These are phyloP conservation scores for Lasiodiplodia sp. DNA, from an alignment of 2,329 filamentous ascomycete species.

Conservation along the genomic window DNA sequence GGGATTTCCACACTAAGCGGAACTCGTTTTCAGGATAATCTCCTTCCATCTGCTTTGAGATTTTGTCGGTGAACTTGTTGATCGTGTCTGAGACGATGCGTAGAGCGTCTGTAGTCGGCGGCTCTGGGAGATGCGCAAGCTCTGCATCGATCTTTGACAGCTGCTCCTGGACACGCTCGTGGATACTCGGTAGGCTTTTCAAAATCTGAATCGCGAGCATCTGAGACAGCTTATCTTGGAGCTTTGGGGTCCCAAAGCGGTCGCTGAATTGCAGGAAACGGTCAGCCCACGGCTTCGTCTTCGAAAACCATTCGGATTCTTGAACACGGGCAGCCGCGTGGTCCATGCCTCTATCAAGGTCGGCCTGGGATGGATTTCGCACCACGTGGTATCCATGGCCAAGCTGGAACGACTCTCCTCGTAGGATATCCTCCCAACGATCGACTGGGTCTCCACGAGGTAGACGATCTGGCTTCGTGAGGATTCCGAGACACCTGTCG, in stretches of 20 bases:
- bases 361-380: slow-evolving; percentile 64
- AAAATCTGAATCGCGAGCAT: slow-evolving; percentile 57
- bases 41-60: slow-evolving; percentile 63
- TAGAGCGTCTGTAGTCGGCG: slow-evolving; percentile 70
- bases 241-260: slow-evolving; percentile 60
- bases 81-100: slow-evolving; percentile 69
- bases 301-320: slow-evolving; percentile 61
- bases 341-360: slow-evolving; percentile 54
- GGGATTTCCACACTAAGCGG: slow-evolving; percentile 50
- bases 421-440: slow-evolving; percentile 71
- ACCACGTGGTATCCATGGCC: slow-evolving; percentile 83
- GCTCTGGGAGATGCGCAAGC: slow-evolving; percentile 68
- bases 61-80: slow-evolving; percentile 60
- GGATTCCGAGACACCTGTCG: slow-evolving; percentile 63
- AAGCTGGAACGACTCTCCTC: slow-evolving; percentile 66
- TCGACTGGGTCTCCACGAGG: slow-evolving; percentile 58
- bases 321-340: slow-evolving; percentile 57
- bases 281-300: slow-evolving; percentile 53
- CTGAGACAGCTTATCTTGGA: slow-evolving; percentile 58
- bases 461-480: slow-evolving; percentile 84
- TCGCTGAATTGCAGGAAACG: slow-evolving; percentile 48
- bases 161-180: slow-evolving; percentile 53
- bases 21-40: slow-evolving; percentile 52
- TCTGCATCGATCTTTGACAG: slow-evolving; percentile 62
- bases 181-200: slow-evolving; percentile 51